Evolutionary conservation across 306 rosid genomes (phyloP).

Genomic region (Acacia acuminata): DNA sequence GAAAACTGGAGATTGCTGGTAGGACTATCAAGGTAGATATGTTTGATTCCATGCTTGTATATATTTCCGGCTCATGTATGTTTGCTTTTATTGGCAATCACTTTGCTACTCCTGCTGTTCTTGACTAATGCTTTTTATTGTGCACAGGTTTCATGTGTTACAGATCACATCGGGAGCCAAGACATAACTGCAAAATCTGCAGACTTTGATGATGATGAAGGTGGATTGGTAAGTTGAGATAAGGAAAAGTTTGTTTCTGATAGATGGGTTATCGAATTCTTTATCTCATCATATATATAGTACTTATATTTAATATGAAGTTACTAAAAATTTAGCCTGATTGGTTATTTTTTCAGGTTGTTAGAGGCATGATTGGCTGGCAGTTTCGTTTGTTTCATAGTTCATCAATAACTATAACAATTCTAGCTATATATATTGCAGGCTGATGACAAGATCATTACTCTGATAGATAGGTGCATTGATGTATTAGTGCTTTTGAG

Average conservation of each 20-base stretch:
- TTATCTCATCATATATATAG: not conserved
- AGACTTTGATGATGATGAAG: conserved; percentile 95
- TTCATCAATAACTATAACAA: not conserved
- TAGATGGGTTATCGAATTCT: conserved; percentile 3
- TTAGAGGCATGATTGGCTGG: conserved; percentile 23
- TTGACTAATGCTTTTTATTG: conserved; percentile 21
- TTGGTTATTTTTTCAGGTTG: conserved; percentile 21
- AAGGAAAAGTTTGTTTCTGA: not conserved
- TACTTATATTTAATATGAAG: conserved; percentile 17
- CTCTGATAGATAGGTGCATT: conserved; percentile 6
- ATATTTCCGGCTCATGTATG: conserved; percentile 5
- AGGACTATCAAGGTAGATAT: conserved; percentile 82
- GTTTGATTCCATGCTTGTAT: conserved; percentile 3
- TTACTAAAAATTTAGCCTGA: not conserved
- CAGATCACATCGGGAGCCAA: conserved; percentile 89
- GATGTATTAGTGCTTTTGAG: conserved; percentile 24
- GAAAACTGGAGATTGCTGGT: conserved; percentile 94
- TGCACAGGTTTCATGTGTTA: conserved; percentile 87
- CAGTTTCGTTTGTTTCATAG: conserved; percentile 26
- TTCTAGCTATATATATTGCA: conserved; percentile 8
- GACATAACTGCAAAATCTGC: conserved; percentile 84
- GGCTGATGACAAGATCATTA: conserved; percentile 24
- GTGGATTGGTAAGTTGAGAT: conserved; percentile 83
- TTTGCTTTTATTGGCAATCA: conserved; percentile 8
- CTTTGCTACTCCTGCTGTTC: conserved; percentile 19